Evolutionary conservation across 352 stramenopile genomes (phyloP), one percentile per base, ranked within the genome.

Genomic region (Pythium pyrilobum): DNA sequence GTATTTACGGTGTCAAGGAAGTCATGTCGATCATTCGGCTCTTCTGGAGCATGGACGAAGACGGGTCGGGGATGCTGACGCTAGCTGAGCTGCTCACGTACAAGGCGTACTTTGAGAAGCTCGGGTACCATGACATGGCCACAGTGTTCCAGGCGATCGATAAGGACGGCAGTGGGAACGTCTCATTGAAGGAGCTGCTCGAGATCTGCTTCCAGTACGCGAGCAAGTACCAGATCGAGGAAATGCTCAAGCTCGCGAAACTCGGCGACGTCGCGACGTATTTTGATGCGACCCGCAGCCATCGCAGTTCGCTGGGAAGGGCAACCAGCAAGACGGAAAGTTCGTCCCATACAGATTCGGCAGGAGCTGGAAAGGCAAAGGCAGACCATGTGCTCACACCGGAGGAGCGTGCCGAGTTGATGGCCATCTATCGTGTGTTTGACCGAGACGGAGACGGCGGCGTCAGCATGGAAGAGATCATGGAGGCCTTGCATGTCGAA

Each of bases 1-100:
- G 79, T 2, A 85, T 84, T 38, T 89, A 89, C 60, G 66, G 62
- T 10, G 74, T 85, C 18, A 66, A 71, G 12, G 79, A 89, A 44
- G 77, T 87, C 27, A 89, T 89, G 79, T 81, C 77, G 5, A 67
- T 89, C 5, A 82, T 89, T 24, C 76, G 79, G 1, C 64, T 89
- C 5, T 89, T 89, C 50, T 83, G 72, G 71, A 74, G 63, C 32
- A 86, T 89, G 69, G 77, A 89, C 42, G 63, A 71, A n/a, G 79
- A 89, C 41, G 51, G 58, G 46, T 89, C 79, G 12, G 79, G 79
- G 0, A 68, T 59, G n/a, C 72, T 89, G 15, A 72, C 72, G 13
- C 44, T 86, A 39, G 24, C 42, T 1, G 79, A 89, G 47, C 50
- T 89, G 28, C 66, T 84, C 13, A 52, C 71, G 15, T 89, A 72